Base-by-base conservation (phyloP, 192 early-diverging fungal genomes). In the Mortierella claussenii region DNA sequence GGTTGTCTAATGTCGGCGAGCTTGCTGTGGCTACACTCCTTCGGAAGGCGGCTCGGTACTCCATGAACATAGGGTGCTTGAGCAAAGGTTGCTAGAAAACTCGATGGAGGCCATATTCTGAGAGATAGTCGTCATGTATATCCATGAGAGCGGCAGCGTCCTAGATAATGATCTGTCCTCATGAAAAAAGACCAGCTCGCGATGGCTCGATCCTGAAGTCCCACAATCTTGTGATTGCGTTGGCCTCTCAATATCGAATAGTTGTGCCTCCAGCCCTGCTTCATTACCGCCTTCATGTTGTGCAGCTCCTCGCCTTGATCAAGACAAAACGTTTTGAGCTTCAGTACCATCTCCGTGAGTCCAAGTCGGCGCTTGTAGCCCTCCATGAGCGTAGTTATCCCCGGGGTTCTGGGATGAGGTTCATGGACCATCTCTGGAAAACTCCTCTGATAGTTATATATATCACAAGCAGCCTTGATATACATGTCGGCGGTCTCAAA, bases 141-240 rank as follows among this genome's bases (percentile, higher is more conserved):
- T 69, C 58, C 67, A 69, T 69, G 15, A 69, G 51, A 13, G 32
- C 58, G 24, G 32, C 58, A 3, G 67, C 67, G 18, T 69, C 67
- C 50, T 69, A 58, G 4, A 69, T 15, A 6, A 69, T 55, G 44
- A 69, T 15, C 51, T 69, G 26, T 8, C 20, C 21, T 50, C 49
- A 50, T 50, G 15, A 50, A 54, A 54, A 31, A 30, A 36, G 27
- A 18, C 52, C 52, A 54, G 12, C 6, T 18, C 9, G 52, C 27
- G 18, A 33, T 54, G 52, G 17, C 27, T 15, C 18, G 52, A 34
- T 54, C 32, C 7, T 32, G 28, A 6, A 50, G 23, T 10, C 49
- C 49, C 11, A 27, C 26, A 50, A 24, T 4, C 4, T 28, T 10
- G 24, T 33, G 52, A 34, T 30, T 18, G 5, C 32, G 3, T 6